Percentiles rank a stretch among this genome's conserved stretches.
Conservation (phyloP, 108 stramenopile species). For the Cyclotella cryptica region DNA sequence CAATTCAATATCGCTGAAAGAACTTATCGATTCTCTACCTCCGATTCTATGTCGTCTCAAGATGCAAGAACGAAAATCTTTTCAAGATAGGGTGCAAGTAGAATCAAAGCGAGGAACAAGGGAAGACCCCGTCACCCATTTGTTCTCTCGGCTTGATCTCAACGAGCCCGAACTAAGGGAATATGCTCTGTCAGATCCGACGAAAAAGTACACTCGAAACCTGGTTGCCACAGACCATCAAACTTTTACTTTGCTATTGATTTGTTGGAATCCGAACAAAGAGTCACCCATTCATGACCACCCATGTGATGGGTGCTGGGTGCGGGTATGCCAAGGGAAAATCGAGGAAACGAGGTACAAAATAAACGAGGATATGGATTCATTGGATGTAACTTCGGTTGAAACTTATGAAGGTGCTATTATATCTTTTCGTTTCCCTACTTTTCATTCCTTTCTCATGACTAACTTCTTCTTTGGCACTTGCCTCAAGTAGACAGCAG, state of each 20-base stretch:
- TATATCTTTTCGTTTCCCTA: conserved; percentile 4
- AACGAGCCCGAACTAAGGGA: conserved; percentile 47
- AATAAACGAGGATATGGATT: conserved; percentile 34
- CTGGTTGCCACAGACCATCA: conserved; percentile 82
- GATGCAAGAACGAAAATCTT: conserved; percentile 12
- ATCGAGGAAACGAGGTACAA: conserved; percentile 74
- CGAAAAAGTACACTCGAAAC: conserved; percentile 84
- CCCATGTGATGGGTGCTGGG: conserved; percentile 91
- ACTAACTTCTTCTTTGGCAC: not conserved
- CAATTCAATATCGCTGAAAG: conserved; percentile 12
- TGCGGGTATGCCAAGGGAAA: conserved; percentile 70
- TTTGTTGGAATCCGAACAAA: conserved; percentile 91
- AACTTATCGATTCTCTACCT: conserved; percentile 32
- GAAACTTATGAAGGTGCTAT: conserved; percentile 50
- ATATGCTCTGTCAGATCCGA: conserved; percentile 59
- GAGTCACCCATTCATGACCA: conserved; percentile 85
- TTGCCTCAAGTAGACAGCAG: conserved; percentile 33
- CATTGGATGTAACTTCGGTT: conserved; percentile 49
- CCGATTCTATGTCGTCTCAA: conserved; percentile 24
- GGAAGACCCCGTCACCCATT: conserved; percentile 27
- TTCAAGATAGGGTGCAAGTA: conserved; percentile 14
- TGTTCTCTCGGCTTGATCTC: conserved; percentile 54
- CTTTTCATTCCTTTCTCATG: conserved; percentile 14
- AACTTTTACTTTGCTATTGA: conserved; percentile 83
- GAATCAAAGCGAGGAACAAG: conserved; percentile 21